Evolutionary conservation across 2,329 filamentous ascomycete genomes (phyloP).

Genomic region (Chrysoporthe cubensis): DNA sequence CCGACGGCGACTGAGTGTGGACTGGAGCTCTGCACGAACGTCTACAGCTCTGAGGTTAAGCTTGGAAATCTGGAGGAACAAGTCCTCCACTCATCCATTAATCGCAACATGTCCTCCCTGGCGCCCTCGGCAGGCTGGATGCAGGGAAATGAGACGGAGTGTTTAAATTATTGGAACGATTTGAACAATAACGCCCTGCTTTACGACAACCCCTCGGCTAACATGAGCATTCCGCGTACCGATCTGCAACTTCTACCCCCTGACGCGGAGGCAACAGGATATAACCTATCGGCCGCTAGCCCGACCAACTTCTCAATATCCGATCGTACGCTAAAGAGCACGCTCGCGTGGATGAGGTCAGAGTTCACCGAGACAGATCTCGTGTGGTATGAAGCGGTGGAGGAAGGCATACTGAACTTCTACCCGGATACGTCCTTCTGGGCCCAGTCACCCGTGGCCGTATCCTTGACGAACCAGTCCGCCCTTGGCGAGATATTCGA

Average conservation of each 20-base stretch:
- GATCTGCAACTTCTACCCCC: not conserved
- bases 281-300: not conserved
- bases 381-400: not conserved
- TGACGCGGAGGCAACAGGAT: not conserved
- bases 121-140: not conserved
- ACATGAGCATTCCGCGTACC: not conserved
- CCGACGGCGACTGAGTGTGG: not conserved
- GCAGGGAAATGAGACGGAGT: not conserved
- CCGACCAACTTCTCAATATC: not conserved
- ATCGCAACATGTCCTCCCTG: not conserved
- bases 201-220: not conserved
- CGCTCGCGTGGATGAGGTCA: not conserved
- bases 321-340: constrained; percentile 1
- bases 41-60: not conserved
- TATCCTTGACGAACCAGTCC: not conserved
- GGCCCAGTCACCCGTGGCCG: not conserved
- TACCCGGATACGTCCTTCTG: not conserved
- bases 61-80: not conserved
- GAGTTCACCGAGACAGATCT: not conserved
- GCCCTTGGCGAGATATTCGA: not conserved
- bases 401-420: not conserved
- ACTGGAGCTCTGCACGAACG: not conserved
- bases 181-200: not conserved
- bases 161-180: not conserved
- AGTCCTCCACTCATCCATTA: not conserved